Base-by-base conservation (phyloP, 108 stramenopile species). In the Nitzschia palea region DNA sequence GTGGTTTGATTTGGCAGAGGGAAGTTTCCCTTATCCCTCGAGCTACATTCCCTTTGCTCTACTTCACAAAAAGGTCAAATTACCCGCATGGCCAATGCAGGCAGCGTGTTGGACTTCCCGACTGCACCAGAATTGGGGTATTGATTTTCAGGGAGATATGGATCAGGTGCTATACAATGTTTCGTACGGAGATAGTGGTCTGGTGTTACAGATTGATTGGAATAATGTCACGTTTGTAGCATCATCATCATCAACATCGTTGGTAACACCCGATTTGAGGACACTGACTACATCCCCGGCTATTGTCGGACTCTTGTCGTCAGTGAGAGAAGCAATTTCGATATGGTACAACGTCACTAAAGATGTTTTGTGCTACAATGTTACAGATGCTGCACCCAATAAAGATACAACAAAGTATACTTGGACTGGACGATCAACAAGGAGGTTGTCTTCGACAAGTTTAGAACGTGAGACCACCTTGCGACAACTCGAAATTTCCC, bases 1-100 rank as follows among this genome's bases (percentile, higher is more conserved):
- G 17, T 85, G 85, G 73, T 92, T 88, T 56, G 84, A 86, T 65
- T 67, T 89, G 76, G 83, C 85, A 0, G 83, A 84, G 57, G 88
- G 85, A 1, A 74, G 74, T 30, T 89, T 77, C 68, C 88, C 88
- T 0, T 89, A 89, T 77, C 76, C 82, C 6, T 77, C 74, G 18
- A 64, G 67, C 30, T 89, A 89, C 73, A 81, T 91, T 73, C 82
- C 86, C 28, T 88, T 86, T 74, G 80, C 86, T 3, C 53, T 87
- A 9, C 29, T 76, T 4, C 67, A 74, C 61, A 74, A 85, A 20
- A 62, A 78, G 17, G 71, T 69, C n/a, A 73, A 67, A 0, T 71
- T 91, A 3, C 90, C 90, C 1, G 67, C 90, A 1, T 91, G 85
- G 85, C 87, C 90, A 3, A 64, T 82, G 22, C 85, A 85, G 40